Evolutionary conservation across 129 eudicot species (phyloP).

Genomic region (Ambrosia trifida): DNA sequence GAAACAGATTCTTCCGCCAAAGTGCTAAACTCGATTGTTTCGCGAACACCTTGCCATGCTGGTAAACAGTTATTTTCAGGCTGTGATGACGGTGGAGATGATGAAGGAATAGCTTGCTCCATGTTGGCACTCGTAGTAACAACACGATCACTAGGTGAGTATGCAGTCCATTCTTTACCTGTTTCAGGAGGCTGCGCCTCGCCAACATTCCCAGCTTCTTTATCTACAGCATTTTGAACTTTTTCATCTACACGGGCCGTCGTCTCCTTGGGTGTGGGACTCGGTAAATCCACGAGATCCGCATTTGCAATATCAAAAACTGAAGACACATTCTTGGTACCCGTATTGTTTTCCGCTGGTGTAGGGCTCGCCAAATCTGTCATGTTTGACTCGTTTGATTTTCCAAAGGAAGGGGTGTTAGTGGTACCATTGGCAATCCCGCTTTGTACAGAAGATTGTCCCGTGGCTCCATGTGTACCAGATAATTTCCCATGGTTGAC

Average conservation of each 20-base stretch:
- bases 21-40: slow-evolving; percentile 75
- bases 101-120: slow-evolving; percentile 34
- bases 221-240: slow-evolving; percentile 27
- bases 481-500: slow-evolving; percentile 34
- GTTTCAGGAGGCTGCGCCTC: slow-evolving; percentile 45
- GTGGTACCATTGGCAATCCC: slow-evolving; percentile 27
- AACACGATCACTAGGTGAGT: slow-evolving; percentile 39
- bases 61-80: slow-evolving; percentile 14
- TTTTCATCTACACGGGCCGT: slow-evolving; percentile 24
- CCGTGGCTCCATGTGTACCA: slow-evolving; percentile 20
- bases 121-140: slow-evolving; percentile 25
- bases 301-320: slow-evolving; percentile 29
- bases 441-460: slow-evolving; percentile 42
- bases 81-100: slow-evolving; percentile 30
- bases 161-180: slow-evolving; percentile 59
- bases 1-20: slow-evolving; percentile 92
- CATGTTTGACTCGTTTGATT: slow-evolving; percentile 15
- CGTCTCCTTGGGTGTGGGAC: slow-evolving; percentile 47
- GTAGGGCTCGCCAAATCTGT: slow-evolving; percentile 28
- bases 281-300: slow-evolving; percentile 43
- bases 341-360: slow-evolving; percentile 17
- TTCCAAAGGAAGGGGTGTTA: slow-evolving; percentile 18
- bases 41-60: slow-evolving; percentile 53
- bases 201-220: slow-evolving; percentile 51
- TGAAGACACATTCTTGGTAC: slow-evolving; percentile 24